A percentile compares a stretch with the other conserved stretches of the same genome.
These are phyloP conservation scores for Cordyceps militaris DNA, from an alignment of 2,329 filamentous ascomycete species.

Conservation along the genomic window DNA sequence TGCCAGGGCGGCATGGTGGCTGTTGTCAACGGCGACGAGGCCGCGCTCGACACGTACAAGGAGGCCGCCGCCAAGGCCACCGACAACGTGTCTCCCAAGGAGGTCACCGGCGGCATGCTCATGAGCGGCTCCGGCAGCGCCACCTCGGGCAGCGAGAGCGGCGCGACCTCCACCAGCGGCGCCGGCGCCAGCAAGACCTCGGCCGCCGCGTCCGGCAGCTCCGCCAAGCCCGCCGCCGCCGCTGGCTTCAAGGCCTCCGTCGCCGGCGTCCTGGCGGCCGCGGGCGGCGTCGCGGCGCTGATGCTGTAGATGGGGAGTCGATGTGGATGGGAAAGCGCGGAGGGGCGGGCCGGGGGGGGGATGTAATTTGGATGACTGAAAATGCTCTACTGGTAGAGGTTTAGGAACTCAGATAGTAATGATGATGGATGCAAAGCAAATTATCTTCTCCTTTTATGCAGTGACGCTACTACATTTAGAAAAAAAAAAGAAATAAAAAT, in stretches of 20 bases:
- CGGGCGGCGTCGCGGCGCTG: constrained; percentile 3
- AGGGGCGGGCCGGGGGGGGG: no score
- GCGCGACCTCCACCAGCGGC: not conserved
- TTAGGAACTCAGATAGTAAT: not conserved
- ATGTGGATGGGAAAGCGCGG: not conserved
- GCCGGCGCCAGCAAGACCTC: not conserved
- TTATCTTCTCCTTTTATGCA: no score
- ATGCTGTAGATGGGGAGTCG: not conserved
- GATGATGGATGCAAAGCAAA: no score
- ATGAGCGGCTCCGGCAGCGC: not conserved
- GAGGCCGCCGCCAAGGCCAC: not conserved
- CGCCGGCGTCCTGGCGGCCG: not conserved
- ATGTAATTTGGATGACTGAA: not conserved
- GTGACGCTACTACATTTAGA: not conserved
- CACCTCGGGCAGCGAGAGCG: not conserved
- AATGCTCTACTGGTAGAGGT: not conserved
- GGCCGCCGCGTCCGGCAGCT: not conserved
- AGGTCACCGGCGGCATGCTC: not conserved
- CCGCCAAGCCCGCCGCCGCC: not conserved
- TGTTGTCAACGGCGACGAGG: constrained; percentile 9
- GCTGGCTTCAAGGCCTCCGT: constrained; percentile 3
- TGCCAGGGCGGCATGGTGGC: constrained; percentile 22
- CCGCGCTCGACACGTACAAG: not conserved
- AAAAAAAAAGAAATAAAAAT: not conserved
- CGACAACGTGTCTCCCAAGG: not conserved